A percentile compares a stretch with the other conserved stretches of the same genome.
phyloP scores from a whole-genome alignment of 345 rosid genomes.

The Heritiera fomes region DNA sequence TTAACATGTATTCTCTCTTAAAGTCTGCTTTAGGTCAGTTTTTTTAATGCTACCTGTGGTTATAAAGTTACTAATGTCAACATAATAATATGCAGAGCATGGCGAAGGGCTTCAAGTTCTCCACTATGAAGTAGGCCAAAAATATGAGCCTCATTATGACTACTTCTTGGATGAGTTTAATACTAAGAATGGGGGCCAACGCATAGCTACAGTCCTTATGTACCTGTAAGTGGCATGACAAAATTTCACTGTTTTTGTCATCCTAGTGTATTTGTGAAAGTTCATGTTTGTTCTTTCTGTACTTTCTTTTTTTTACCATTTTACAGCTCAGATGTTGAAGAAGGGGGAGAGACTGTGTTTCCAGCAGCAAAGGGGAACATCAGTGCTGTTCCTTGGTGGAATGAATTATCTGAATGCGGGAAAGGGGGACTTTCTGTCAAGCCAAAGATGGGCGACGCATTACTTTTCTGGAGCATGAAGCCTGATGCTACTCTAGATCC shows the following conservation, averaged over 20 bases:
- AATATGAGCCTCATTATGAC: slow-evolving; percentile 92
- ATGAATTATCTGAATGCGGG: slow-evolving; percentile 84
- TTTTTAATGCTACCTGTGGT: neutral
- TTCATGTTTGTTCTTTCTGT: neutral
- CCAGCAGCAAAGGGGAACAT: slow-evolving; percentile 83
- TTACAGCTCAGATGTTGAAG: slow-evolving; percentile 92
- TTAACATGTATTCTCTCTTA: neutral
- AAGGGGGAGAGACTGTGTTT: slow-evolving; percentile 96
- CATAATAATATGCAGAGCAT: slow-evolving; percentile 51
- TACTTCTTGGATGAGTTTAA: slow-evolving; percentile 81
- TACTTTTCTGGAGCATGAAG: slow-evolving; percentile 96
- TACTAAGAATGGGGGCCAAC: slow-evolving; percentile 91
- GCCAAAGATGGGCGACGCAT: slow-evolving; percentile 96
- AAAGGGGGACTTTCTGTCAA: slow-evolving; percentile 80
- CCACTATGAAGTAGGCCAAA: slow-evolving; percentile 91
- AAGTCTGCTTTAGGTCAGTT: slow-evolving; percentile 3
- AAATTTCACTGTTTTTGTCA: neutral
- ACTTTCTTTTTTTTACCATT: slow-evolving; percentile 20
- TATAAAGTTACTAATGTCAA: slow-evolving; percentile 17
- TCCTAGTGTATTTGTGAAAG: slow-evolving; percentile 15
- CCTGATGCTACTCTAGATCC: slow-evolving; percentile 79
- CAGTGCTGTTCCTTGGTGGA: slow-evolving; percentile 88
- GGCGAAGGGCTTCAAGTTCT: slow-evolving; percentile 98
- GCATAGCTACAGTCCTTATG: slow-evolving; percentile 93
- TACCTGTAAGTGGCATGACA: slow-evolving; percentile 68